Percentiles rank a stretch among this genome's conserved stretches.
Conservation (phyloP, 805 yeast species). For the Cyberlindnera americana region DNA sequence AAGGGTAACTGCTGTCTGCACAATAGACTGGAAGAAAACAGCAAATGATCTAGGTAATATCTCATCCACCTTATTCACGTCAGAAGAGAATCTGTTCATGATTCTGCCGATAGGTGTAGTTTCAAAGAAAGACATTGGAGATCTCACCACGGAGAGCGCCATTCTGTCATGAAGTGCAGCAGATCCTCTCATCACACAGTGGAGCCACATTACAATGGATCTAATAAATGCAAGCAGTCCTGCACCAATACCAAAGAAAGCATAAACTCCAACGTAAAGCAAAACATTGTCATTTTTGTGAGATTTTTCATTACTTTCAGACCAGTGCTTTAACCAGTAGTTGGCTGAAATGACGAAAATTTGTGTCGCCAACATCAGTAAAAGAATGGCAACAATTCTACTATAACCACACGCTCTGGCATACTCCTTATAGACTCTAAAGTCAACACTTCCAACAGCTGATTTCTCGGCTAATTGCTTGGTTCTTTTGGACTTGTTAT, state of each 20-base stretch:
- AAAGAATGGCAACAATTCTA: constrained; percentile 43
- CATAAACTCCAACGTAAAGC: constrained; percentile 51
- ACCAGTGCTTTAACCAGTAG: constrained; percentile 69
- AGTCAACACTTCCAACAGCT: constrained; percentile 58
- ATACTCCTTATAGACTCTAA: constrained; percentile 50
- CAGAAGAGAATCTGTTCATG: constrained; percentile 62
- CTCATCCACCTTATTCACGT: constrained; percentile 54
- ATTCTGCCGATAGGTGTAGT: constrained; percentile 68
- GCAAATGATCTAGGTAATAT: constrained; percentile 52
- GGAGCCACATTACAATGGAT: constrained; percentile 46
- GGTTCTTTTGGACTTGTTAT: constrained; percentile 34
- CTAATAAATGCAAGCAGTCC: constrained; percentile 45
- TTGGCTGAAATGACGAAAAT: constrained; percentile 42
- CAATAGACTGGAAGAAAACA: constrained; percentile 40
- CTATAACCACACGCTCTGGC: constrained; percentile 53
- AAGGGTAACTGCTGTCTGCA: constrained; percentile 48
- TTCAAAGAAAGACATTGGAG: constrained; percentile 68
- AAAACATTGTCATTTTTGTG: constrained; percentile 42
- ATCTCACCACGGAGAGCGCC: constrained; percentile 49
- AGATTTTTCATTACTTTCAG: constrained; percentile 44
- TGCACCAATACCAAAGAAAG: constrained; percentile 50
- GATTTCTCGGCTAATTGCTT: constrained; percentile 49
- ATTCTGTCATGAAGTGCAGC: constrained; percentile 51
- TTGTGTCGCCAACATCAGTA: constrained; percentile 33
- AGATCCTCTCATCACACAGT: constrained; percentile 55